Conservation (phyloP, 2,329 filamentous ascomycete genomes). For the Nigrospora oryzae region DNA sequence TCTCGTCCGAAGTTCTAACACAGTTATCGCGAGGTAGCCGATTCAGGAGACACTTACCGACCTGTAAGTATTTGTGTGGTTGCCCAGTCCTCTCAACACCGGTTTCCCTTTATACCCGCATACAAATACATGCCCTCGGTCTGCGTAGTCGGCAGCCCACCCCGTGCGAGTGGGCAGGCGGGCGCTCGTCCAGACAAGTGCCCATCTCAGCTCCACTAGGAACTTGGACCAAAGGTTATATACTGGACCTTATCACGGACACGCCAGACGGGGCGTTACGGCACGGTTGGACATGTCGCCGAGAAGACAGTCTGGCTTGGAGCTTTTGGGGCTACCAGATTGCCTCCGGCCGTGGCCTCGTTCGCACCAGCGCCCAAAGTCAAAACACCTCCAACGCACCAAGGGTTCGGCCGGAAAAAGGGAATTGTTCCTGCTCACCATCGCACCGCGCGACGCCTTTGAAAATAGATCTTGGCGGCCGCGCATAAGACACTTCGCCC, state of each 20-base stretch:
- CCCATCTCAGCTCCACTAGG: background rate
- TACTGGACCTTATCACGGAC: background rate
- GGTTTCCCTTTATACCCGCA: too few species aligned
- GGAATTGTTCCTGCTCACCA: too few species aligned
- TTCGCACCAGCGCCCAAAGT: too few species aligned
- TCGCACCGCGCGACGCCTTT: too few species aligned
- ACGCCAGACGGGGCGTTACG: background rate
- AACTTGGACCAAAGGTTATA: constrained; percentile 1
- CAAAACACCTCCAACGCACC: too few species aligned
- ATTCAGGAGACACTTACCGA: constrained; percentile 53
- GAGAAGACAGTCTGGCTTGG: background rate
- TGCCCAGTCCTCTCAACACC: too few species aligned
- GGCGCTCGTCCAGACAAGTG: background rate
- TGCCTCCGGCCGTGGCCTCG: background rate
- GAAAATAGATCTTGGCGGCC: too few species aligned
- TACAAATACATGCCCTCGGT: too few species aligned
- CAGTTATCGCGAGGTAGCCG: constrained; percentile 35
- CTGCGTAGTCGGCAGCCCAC: background rate
- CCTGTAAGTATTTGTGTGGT: constrained; percentile 27
- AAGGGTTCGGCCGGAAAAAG: too few species aligned
- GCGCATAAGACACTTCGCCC: too few species aligned
- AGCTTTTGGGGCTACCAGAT: background rate
- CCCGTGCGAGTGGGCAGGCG: background rate
- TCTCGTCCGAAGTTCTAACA: constrained; percentile 28
- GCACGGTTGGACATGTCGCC: background rate